Base-by-base conservation (phyloP, 1,284 basidiomycete species). In the Leccinum pseudoinsigne region DNA sequence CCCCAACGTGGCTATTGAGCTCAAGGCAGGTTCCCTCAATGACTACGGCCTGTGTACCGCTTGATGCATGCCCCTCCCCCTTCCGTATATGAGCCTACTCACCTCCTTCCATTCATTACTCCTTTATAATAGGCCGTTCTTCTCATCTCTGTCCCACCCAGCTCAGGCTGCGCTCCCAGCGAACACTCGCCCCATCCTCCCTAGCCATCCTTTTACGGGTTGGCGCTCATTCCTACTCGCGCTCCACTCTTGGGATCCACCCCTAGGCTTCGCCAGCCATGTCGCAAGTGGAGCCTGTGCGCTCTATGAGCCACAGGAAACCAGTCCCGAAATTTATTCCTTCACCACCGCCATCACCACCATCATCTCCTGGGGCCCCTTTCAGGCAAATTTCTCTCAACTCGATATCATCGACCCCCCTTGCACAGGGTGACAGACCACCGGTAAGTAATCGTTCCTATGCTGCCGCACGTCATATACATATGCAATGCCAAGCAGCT, bases 311-410 rank as follows among this genome's bases (percentile, higher is more conserved):
- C 72, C 85, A 87, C 72, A 80, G 88, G 59, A 89, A 89, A 71
- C 87, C 87, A 45, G 87, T 82, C 45, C 87, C 88, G 2, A 76
- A 76, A 62, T 87, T 84, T 72, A 79, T 87, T 34, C 87, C 87
- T 45, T 86, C 87, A 12, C 86, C 84, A 14, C 82, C 82, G 57
- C 73, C 79, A 10, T 82, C 84, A 5, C 83, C 77, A 47, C 70
- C 71, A 4, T 70, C 72, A 36, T 71, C 69, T 42, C 72, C 72
- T 62, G 67, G 71, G 18, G 70, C 70, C 53, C 71, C 73, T 50
- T 69, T 74, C 55, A 70, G 70, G 62, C 71, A 75, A 51, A 71
- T 75, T 31, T 74, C 76, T 11, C 65, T 75, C 51, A 67, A 72
- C 50, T 67, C 68, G 38, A 54, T 75, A 60, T 68, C 76, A 14